These are phyloP conservation scores for Solanum lignicaule DNA, from an alignment of 257 asterid species.

Conservation along the genomic window DNA sequence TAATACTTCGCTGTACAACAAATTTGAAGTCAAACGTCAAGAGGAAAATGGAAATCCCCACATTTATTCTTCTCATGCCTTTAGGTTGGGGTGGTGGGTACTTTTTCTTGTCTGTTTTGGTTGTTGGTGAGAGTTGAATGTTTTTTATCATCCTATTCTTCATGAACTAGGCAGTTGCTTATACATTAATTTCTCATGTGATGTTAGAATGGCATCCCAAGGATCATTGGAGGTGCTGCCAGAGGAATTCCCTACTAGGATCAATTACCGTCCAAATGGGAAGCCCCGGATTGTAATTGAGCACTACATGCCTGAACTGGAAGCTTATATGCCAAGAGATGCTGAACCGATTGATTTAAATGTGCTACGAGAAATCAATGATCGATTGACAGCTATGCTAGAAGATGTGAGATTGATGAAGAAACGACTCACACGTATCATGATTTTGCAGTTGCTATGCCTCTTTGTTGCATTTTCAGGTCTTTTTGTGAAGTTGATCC, in stretches of 20 bases:
- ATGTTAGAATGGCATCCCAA: constrained; percentile 3
- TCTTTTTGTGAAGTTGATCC: constrained; percentile 1
- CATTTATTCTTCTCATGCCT: too few species aligned
- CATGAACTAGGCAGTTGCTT: neutral
- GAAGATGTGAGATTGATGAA: constrained; percentile 11
- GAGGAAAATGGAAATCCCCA: too few species aligned
- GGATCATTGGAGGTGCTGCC: neutral
- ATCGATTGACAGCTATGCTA: neutral
- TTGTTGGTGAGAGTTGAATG: neutral
- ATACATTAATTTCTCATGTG: neutral
- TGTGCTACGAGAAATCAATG: constrained; percentile 4
- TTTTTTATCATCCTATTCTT: neutral
- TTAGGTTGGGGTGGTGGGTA: too few species aligned
- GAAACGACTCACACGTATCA: neutral
- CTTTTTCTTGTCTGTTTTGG: too few species aligned
- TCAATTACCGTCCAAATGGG: neutral
- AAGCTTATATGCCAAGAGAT: neutral
- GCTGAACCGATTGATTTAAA: neutral
- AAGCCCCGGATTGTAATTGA: constrained; percentile 5
- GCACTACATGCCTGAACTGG: constrained; percentile 4
- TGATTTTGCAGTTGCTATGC: neutral
- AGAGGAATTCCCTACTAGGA: neutral
- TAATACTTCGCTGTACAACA: too few species aligned
- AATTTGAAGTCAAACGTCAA: too few species aligned
- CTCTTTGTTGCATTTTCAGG: neutral